These are phyloP conservation scores for Flagelloscypha sp. DNA, from an alignment of 768 basidiomycete species.

Conservation along the genomic window DNA sequence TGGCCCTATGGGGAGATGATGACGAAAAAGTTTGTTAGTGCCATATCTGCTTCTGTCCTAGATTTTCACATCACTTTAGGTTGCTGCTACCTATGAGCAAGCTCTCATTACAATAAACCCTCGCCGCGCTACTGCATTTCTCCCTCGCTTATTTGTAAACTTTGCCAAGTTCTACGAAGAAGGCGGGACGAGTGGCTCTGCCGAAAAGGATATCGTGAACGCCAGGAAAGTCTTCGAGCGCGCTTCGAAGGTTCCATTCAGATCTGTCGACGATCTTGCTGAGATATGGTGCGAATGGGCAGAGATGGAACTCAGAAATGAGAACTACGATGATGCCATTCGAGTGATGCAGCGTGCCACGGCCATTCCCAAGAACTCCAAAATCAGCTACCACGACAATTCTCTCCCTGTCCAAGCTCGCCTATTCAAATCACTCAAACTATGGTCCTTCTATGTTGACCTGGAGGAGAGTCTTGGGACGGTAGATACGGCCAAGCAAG, in stretches of 20 bases:
- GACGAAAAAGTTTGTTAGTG: conserved; percentile 72
- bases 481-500: conserved; percentile 82
- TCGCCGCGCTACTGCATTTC: conserved; percentile 81
- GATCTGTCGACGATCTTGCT: conserved; percentile 92
- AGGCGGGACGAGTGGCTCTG: conserved; percentile 73
- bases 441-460: conserved; percentile 99
- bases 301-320: conserved; percentile 93
- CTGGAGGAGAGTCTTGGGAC: conserved; percentile 95
- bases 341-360: conserved; percentile 96
- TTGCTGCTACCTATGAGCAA: conserved; percentile 86
- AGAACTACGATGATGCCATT: conserved; percentile 97
- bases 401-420: conserved; percentile 78
- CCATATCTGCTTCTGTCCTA: conserved; percentile 1
- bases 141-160: conserved; percentile 86
- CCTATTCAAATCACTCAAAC: conserved; percentile 93
- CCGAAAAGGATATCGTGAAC: conserved; percentile 74
- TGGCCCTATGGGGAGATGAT: conserved; percentile 87
- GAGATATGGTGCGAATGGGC: conserved; percentile 99
- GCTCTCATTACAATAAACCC: conserved; percentile 85
- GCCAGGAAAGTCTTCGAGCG: conserved; percentile 92
- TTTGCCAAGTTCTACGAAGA: conserved; percentile 98
- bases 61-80: conserved; percentile 34
- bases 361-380: conserved; percentile 81
- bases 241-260: conserved; percentile 86
- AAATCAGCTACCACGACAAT: conserved; percentile 92